Evolutionary conservation across 192 early-diverging fungal genomes (phyloP), one percentile per base, ranked within the genome.

Genomic region (Coemansia sp.): DNA sequence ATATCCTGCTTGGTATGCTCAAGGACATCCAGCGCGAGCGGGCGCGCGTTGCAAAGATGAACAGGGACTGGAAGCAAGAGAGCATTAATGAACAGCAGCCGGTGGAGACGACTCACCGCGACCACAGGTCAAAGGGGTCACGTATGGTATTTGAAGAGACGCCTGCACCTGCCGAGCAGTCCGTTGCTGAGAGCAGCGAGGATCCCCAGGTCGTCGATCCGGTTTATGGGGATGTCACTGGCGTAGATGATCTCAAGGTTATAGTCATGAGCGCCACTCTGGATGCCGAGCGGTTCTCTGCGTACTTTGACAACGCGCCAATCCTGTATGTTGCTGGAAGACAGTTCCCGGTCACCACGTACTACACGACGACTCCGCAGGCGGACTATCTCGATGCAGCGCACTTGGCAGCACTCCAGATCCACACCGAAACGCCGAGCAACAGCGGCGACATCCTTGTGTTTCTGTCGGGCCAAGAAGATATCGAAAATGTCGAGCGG

Each of bases 251-350:
- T 50, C 81, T 99, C 14, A 96, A 92, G 81, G 86, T 98, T 9
- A 85, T 99, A 19, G 86, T 99, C 41, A 99, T 98, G 95, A 89
- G 87, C 56, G 97, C 97, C 4, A 99, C 97, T 0, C 72, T 99
- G 50, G 92, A 99, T 64, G 94, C 97, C 9, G 90, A 93, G 55
- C 86, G 87, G 52, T 99, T 99, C 65, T 86, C 91, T 0, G 84
- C 84, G 38, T 99, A 94, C 76, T 99, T 98, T 77, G 85, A 92
- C 72, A 57, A 85, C 19, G 92, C 94, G 15, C 83, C 85, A 36
- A 88, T 96, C 34, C 79, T 98, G 30, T 88, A 93, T 55, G 89
- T 99, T 11, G 88, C 90, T 7, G 97, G 97, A 20, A 86, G 97
- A 30, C 89, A 92, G 71, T 95, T 87, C 71, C 93, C 94, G 2